Evolutionary conservation across 2,329 filamentous ascomycete species (phyloP), one percentile per base, ranked within the genome.

Genomic region (Tolypocladium cylindrosporum): DNA sequence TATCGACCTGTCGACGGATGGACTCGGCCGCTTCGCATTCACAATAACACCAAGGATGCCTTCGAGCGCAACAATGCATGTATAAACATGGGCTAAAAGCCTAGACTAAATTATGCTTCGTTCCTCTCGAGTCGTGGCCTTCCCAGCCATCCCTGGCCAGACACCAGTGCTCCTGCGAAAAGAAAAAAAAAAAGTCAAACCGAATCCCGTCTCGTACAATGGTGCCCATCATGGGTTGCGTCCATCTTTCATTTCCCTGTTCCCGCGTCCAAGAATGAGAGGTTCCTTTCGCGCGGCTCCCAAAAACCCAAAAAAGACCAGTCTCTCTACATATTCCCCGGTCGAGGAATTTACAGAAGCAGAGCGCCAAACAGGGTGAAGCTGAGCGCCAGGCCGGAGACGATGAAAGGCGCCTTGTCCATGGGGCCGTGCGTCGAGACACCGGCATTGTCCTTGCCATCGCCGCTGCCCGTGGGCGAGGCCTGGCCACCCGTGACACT

Each of bases 361-460:
- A 75, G 61, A 48, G 74, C 68, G 58, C 74, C 74, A 36, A 75
- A 69, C 27, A 76, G 60, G 45, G 73, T 71, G 59, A 75, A 73
- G 59, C 69, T 51, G 36, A 75, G 61, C 40, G 71, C 65, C 21
- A 69, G 59, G n/a, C 67, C 72, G 48, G 71, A 71, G 51, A 76
- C 65, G 54, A 69, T 58, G n/a, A 76, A 60, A 42, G 74, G 68
- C 39, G 66, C 67, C 57, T 66, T 61, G 41, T 68, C 67, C 45
- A 71, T 54, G 24, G 65, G 64, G 27, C 60, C 64, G 51, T 64
- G 57, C 40, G 66, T 61, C n/a, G 71, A 60, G 42, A 65, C 67
- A 34, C 65, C 71, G 51, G 67, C 72, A 55, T 67, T 65, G 55
- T 72, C 69, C n/a, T 66, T 66, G 27, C 31, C 62, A 24, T 58